Evolutionary conservation across 2,329 filamentous ascomycete genomes (phyloP).

Genomic region (Microdochium paspali): DNA sequence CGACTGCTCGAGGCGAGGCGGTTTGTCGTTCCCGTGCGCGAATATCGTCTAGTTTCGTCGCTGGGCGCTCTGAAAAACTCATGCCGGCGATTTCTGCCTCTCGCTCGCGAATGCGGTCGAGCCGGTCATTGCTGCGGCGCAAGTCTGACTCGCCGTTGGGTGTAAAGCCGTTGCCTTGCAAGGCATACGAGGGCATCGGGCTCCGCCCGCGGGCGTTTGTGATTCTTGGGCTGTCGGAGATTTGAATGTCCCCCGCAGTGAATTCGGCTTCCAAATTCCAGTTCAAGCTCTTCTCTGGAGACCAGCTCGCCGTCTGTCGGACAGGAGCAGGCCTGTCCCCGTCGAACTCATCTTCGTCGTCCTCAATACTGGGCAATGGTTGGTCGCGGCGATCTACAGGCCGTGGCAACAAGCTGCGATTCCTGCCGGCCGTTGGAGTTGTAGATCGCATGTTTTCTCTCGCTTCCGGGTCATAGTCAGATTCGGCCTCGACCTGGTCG

Average conservation of each 20-base stretch:
- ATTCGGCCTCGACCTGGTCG: neutral
- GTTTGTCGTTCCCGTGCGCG: conserved; percentile 31
- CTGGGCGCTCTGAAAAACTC: conserved; percentile 11
- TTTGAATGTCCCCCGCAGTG: conserved; percentile 43
- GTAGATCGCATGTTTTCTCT: neutral
- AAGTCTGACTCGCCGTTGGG: conserved; percentile 7
- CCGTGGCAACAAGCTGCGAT: neutral
- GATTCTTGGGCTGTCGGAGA: conserved; percentile 47
- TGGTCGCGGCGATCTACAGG: conserved; percentile 1
- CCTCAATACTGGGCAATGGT: conserved; percentile 16
- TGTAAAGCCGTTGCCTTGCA: conserved; percentile 3
- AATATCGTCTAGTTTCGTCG: conserved; percentile 39
- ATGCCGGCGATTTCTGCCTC: conserved; percentile 20
- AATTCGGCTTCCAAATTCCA: conserved; percentile 51
- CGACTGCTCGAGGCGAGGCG: conserved; percentile 34
- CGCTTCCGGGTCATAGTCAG: neutral
- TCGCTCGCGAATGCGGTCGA: conserved; percentile 23
- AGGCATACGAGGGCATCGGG: conserved; percentile 1
- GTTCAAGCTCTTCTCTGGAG: conserved; percentile 42
- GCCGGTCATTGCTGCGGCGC: conserved; percentile 21
- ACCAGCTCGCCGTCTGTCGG: conserved; percentile 17
- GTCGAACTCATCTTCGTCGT: conserved; percentile 9
- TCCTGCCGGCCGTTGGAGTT: neutral
- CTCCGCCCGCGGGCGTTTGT: conserved; percentile 12
- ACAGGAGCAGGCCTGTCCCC: conserved; percentile 12